These are phyloP conservation scores for Moricandia moricandioides DNA, from an alignment of 345 rosid genomes.

Conservation along the genomic window DNA sequence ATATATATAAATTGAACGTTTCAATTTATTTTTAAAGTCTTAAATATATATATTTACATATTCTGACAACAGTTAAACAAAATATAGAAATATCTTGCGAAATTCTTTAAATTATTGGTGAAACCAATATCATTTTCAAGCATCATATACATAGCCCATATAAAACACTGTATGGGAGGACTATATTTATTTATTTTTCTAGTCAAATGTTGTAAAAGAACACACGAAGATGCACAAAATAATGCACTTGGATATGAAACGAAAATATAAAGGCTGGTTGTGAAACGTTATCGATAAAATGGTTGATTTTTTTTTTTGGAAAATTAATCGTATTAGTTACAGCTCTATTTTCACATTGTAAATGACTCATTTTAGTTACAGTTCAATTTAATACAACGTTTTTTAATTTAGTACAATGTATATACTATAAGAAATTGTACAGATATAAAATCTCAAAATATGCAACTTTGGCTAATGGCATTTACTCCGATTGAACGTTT, in stretches of 20 bases:
- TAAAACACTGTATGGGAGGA: neutral
- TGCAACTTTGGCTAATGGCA: neutral
- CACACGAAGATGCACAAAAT: neutral
- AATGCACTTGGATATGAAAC: neutral
- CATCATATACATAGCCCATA: neutral
- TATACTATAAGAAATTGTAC: neutral
- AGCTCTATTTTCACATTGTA: neutral
- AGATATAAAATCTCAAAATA: neutral
- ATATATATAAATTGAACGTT: too few relatives aligned
- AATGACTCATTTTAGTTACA: neutral
- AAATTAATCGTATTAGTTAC: neutral
- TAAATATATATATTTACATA: slow-evolving; percentile 4
- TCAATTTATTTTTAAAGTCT: too few relatives aligned
- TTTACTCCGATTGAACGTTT: neutral
- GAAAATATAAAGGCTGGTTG: neutral
- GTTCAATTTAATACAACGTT: neutral
- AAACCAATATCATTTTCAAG: too few relatives aligned
- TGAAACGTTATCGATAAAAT: neutral
- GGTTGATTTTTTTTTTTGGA: neutral
- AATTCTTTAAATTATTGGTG: neutral
- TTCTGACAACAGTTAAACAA: slow-evolving; percentile 1
- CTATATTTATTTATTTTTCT: neutral
- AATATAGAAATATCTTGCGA: neutral
- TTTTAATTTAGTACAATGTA: neutral
- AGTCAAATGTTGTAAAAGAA: neutral